Conservation (phyloP, 2,329 filamentous ascomycete species). For the Fusarium sp. region DNA sequence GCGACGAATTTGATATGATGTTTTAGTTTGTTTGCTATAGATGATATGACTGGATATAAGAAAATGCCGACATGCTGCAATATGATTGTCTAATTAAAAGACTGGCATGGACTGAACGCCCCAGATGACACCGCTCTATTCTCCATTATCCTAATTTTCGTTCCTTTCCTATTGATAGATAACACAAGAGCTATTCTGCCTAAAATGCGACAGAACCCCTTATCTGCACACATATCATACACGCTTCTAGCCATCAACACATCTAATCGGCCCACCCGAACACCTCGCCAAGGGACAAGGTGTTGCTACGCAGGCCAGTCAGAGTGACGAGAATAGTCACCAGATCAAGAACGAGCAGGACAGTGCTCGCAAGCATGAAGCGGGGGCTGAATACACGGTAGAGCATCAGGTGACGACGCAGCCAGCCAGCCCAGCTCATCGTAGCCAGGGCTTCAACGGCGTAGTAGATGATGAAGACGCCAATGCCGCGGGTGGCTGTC, state of each 20-base stretch:
- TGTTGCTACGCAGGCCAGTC: conserved; percentile 78
- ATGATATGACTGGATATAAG: conserved; percentile 12
- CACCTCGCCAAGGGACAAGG: conserved; percentile 81
- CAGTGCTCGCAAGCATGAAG: conserved; percentile 83
- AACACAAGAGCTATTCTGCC: conserved; percentile 2
- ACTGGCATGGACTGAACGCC: conserved; percentile 8
- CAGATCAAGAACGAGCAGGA: conserved; percentile 81
- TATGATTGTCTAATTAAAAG: conserved; percentile 17
- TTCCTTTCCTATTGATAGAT: not conserved
- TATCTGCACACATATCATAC: conserved; percentile 28
- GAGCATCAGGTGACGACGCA: conserved; percentile 94
- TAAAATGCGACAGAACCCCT: not conserved
- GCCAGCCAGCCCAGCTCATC: conserved; percentile 87
- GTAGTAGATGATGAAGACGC: conserved; percentile 83
- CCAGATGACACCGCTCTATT: conserved; percentile 1
- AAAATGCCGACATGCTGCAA: conserved; percentile 25
- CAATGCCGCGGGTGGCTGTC: conserved; percentile 75
- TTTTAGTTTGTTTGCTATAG: not conserved
- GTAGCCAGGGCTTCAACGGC: conserved; percentile 85
- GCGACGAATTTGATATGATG: not conserved
- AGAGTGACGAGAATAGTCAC: conserved; percentile 77
- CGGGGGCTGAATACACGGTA: conserved; percentile 93
- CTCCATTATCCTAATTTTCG: conserved; percentile 4
- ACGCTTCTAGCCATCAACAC: not conserved
- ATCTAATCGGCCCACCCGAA: conserved; percentile 79